phyloP scores from a whole-genome alignment of 2,329 filamentous ascomycete genomes.

The Apiospora arundinis region DNA sequence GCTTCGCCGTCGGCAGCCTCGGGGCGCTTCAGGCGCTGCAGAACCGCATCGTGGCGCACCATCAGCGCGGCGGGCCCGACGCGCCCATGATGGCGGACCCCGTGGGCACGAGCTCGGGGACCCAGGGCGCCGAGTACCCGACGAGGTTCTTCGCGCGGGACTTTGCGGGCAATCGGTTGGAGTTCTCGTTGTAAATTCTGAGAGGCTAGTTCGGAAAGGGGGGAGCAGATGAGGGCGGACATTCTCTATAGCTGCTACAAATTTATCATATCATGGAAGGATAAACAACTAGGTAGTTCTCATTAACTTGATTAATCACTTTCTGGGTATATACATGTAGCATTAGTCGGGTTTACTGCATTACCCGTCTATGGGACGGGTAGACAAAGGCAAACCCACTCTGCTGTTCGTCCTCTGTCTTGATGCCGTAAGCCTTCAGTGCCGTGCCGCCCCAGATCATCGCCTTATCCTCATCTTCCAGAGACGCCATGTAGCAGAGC shows the following conservation, averaged over 20 bases:
- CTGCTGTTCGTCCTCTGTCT: slow-evolving; percentile 24
- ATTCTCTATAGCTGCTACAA: background rate
- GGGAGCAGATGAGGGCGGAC: too few species aligned
- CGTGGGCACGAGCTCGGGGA: slow-evolving; percentile 53
- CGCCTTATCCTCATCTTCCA: slow-evolving; percentile 66
- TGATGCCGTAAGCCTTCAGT: slow-evolving; percentile 69
- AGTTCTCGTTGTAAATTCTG: slow-evolving; percentile 53
- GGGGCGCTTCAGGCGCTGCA: slow-evolving; percentile 57
- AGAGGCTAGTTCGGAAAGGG: background rate
- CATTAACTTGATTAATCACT: background rate
- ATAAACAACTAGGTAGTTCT: background rate
- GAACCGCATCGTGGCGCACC: slow-evolving; percentile 58
- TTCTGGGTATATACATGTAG: background rate
- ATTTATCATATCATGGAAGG: background rate
- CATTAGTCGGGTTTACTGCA: background rate
- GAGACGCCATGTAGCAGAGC: slow-evolving; percentile 67
- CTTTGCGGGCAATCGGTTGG: slow-evolving; percentile 60
- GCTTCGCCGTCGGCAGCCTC: slow-evolving; percentile 57
- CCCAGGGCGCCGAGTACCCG: slow-evolving; percentile 64
- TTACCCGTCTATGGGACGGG: background rate
- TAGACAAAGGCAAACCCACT: background rate
- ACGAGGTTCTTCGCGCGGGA: slow-evolving; percentile 67
- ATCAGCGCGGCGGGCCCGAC: slow-evolving; percentile 50
- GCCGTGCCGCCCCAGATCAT: slow-evolving; percentile 78
- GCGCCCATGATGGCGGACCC: slow-evolving; percentile 61